A percentile compares a stretch with the other conserved stretches of the same genome.
Conservation (phyloP, 1,139 yeast genomes). For the Kodamaea plutei region DNA sequence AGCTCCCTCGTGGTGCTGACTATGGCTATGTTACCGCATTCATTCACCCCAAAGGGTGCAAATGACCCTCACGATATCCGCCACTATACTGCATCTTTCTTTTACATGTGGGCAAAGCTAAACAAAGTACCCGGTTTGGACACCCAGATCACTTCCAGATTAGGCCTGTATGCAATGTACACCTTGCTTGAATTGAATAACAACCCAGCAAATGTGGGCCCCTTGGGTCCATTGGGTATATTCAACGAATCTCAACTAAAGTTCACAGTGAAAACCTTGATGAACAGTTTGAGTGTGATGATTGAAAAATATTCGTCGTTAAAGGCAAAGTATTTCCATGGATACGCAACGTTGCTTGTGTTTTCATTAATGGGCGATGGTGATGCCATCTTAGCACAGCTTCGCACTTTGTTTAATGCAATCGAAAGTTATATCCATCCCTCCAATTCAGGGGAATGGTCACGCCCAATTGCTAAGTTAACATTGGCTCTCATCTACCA, state of each 20-base stretch:
- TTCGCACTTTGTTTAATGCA: constrained; percentile 59
- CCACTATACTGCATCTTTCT: constrained; percentile 59
- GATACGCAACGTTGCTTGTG: constrained; percentile 60
- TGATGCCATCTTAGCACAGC: constrained; percentile 47
- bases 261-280: constrained; percentile 52
- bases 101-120: constrained; percentile 69
- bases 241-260: constrained; percentile 59
- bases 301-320: constrained; percentile 35
- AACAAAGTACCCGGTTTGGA: constrained; percentile 59
- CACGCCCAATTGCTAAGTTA: constrained; percentile 62
- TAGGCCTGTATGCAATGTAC: constrained; percentile 60
- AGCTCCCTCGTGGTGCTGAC: constrained; percentile 57
- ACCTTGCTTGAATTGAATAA: constrained; percentile 30
- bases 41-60: constrained; percentile 21
- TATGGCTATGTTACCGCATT: constrained; percentile 51
- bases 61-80: constrained; percentile 40
- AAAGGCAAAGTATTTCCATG: constrained; percentile 47
- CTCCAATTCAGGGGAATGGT: constrained; percentile 85
- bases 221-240: constrained; percentile 49
- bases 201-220: constrained; percentile 1
- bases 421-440: constrained; percentile 89
- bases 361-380: constrained; percentile 58
- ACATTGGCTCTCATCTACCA: constrained; percentile 52
- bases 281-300: constrained; percentile 50
- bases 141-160: constrained; percentile 59